These are phyloP conservation scores for Sporobolomyces roseus DNA, from an alignment of 768 basidiomycete species.

Conservation along the genomic window DNA sequence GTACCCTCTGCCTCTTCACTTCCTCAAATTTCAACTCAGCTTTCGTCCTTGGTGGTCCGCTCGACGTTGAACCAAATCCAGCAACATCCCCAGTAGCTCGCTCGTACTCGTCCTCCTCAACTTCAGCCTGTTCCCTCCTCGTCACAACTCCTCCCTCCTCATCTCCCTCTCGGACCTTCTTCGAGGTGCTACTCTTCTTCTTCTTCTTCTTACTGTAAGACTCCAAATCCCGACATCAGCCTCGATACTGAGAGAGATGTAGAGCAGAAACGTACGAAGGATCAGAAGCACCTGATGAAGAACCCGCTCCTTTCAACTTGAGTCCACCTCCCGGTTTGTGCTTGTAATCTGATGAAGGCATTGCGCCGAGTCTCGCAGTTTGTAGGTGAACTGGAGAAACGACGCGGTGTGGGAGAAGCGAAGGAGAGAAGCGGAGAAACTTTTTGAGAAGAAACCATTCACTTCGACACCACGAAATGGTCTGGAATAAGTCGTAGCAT, in stretches of 20 bases:
- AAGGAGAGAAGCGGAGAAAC: background rate
- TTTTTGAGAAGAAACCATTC: too few relatives aligned
- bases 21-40: slow-evolving; percentile 85
- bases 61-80: background rate
- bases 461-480: too few relatives aligned
- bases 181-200: slow-evolving; percentile 34
- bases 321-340: slow-evolving; percentile 80
- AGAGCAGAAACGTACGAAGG: too few relatives aligned
- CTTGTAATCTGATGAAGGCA: slow-evolving; percentile 67
- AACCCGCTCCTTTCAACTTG: slow-evolving; percentile 66
- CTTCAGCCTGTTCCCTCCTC: too few relatives aligned
- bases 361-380: slow-evolving; percentile 11
- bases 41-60: slow-evolving; percentile 52
- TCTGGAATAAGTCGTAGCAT: too few relatives aligned
- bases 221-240: too few relatives aligned
- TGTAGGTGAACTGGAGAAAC: background rate
- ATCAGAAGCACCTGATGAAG: background rate
- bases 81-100: too few relatives aligned
- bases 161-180: slow-evolving; percentile 19
- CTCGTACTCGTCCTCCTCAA: too few relatives aligned
- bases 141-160: slow-evolving; percentile 3
- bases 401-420: background rate
- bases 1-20: slow-evolving; percentile 72
- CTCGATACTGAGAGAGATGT: background rate
- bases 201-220: slow-evolving; percentile 38